Percentiles rank a stretch among this genome's conserved stretches.
Evolutionary conservation across 1,284 basidiomycete genomes (phyloP).

Genomic region (Schizophyllum amplum): DNA sequence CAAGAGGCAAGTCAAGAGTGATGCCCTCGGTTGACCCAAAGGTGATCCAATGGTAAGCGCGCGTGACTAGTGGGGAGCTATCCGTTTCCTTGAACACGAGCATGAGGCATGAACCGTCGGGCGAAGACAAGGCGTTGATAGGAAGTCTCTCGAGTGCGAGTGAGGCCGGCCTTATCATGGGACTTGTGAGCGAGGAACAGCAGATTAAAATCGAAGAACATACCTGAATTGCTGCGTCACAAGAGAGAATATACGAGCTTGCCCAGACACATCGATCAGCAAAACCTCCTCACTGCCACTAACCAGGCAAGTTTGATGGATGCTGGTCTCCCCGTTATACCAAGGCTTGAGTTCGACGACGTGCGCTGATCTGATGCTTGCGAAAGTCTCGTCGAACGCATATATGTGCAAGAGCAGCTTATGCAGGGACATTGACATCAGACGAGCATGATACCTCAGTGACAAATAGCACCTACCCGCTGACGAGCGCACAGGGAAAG

Average conservation of each 20-base stretch:
- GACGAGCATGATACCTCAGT: too few species aligned
- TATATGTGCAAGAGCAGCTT: conserved; percentile 36
- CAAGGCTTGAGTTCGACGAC: conserved; percentile 32
- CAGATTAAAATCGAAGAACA: conserved; percentile 1
- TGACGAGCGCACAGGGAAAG: conserved; percentile 34
- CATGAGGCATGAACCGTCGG: conserved; percentile 46
- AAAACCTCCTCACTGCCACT: conserved; percentile 40
- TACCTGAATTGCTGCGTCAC: conserved; percentile 44
- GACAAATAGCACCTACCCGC: conserved; percentile 28
- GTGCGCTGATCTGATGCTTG: too few species aligned
- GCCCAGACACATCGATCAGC: conserved; percentile 32
- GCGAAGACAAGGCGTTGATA: conserved; percentile 29
- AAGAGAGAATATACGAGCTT: conserved; percentile 41
- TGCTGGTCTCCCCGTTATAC: conserved; percentile 26
- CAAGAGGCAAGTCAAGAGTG: conserved; percentile 20
- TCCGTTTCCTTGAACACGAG: conserved; percentile 16
- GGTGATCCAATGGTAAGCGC: conserved; percentile 45
- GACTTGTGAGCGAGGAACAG: neutral
- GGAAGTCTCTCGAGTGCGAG: conserved; percentile 30
- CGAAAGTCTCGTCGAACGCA: conserved; percentile 35
- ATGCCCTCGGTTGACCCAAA: conserved; percentile 44
- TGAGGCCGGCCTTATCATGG: conserved; percentile 33
- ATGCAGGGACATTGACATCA: neutral
- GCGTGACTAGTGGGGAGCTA: conserved; percentile 16
- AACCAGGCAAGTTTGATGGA: conserved; percentile 31